These are phyloP conservation scores for Thielaviopsis ethacetica DNA, from an alignment of 2,329 filamentous ascomycete species.

Conservation along the genomic window DNA sequence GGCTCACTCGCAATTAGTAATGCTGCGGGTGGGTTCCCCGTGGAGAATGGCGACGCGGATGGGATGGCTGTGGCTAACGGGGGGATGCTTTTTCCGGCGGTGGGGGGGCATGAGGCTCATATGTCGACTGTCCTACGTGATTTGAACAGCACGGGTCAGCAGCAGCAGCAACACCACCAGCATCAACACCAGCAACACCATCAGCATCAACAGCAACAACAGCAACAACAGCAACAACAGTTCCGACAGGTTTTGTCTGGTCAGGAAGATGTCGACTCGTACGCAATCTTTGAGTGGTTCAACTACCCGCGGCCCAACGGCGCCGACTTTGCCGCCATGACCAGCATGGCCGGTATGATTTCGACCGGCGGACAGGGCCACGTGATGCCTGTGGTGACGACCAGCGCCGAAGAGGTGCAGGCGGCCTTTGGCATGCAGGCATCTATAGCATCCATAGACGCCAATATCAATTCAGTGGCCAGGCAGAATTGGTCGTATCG, in stretches of 20 bases:
- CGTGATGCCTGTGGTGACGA: background rate
- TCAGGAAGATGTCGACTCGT: conserved; percentile 55
- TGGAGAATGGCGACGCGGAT: conserved; percentile 18
- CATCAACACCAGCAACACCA: background rate
- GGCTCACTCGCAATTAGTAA: background rate
- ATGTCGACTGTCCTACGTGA: background rate
- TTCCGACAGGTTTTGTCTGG: conserved; percentile 25
- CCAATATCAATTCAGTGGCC: background rate
- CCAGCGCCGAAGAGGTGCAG: background rate
- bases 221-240: conserved; percentile 31
- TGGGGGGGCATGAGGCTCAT: background rate
- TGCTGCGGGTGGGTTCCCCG: conserved; percentile 10
- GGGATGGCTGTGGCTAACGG: background rate
- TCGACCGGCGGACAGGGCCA: background rate
- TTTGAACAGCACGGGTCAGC: conserved; percentile 31
- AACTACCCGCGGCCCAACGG: conserved; percentile 51
- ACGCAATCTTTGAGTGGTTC: conserved; percentile 91
- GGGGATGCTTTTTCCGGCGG: background rate
- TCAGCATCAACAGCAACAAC: background rate
- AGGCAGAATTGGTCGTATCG: background rate
- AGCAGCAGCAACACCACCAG: background rate
- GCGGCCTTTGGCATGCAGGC: background rate
- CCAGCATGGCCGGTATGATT: background rate
- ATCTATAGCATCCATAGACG: too few relatives aligned
- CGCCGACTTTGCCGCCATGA: background rate